Percentiles rank a stretch among this genome's conserved stretches.
phyloP scores from a whole-genome alignment of 257 asterid genomes.

The Fraxinus pennsylvanica region DNA sequence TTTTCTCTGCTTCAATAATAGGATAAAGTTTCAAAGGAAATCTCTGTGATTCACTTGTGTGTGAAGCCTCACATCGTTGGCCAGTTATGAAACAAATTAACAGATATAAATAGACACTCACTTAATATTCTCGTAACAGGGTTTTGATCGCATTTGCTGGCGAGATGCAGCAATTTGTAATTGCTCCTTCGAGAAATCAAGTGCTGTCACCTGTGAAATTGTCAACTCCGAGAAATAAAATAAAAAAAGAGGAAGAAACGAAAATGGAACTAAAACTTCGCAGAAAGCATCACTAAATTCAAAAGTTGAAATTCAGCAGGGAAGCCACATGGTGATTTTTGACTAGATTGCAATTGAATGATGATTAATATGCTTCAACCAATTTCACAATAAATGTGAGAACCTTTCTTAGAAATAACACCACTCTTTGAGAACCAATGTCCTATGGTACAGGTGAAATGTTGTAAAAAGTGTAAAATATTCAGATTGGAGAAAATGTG shows the following conservation, averaged over 20 bases:
- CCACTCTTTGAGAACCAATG: background rate
- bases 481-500: background rate
- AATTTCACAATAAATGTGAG: background rate
- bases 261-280: background rate
- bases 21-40: conserved; percentile 8
- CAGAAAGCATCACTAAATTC: background rate
- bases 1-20: background rate
- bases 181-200: conserved; percentile 87
- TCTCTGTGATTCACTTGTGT: background rate
- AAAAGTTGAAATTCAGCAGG: background rate
- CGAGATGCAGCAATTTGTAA: conserved; percentile 69
- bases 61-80: background rate
- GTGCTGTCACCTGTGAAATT: conserved; percentile 63
- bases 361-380: background rate
- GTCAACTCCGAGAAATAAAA: background rate
- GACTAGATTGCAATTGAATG: background rate
- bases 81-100: conserved; percentile 15
- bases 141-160: conserved; percentile 53
- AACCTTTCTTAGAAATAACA: background rate
- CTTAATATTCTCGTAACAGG: conserved; percentile 78
- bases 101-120: conserved; percentile 43
- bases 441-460: background rate
- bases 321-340: background rate
- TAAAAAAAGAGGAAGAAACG: background rate
- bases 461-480: background rate